Evolutionary conservation across 768 basidiomycete genomes (phyloP).

Genomic region (Agaricus subrufescens): DNA sequence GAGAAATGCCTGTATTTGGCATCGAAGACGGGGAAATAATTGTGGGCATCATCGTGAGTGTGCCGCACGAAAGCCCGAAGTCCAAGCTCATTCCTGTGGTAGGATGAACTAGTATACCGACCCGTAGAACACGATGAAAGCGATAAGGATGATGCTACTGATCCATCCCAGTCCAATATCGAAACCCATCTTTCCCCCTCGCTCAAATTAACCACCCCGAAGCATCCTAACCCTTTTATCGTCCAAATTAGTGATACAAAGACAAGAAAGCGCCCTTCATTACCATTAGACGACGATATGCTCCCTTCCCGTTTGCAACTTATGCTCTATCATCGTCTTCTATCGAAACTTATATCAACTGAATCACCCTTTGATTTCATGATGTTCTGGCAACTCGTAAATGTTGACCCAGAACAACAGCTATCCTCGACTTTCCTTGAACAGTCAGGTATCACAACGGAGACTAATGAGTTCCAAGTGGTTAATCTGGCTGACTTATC

Average conservation of each 20-base stretch:
- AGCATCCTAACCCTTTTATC: conserved; percentile 12
- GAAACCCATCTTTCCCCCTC: background rate
- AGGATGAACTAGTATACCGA: conserved; percentile 49
- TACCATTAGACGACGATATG: conserved; percentile 59
- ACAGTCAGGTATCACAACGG: conserved; percentile 29
- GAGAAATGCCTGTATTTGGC: conserved; percentile 84
- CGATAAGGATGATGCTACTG: background rate
- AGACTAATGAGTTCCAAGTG: conserved; percentile 15
- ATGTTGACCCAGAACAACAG: conserved; percentile 33
- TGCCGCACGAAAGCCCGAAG: background rate
- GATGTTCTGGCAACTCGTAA: conserved; percentile 44
- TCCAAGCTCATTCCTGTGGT: background rate
- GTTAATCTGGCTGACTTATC: conserved; percentile 36
- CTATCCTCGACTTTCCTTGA: conserved; percentile 51
- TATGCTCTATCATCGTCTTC: conserved; percentile 71
- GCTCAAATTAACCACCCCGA: background rate
- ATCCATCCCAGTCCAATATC: background rate
- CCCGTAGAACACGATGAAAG: background rate
- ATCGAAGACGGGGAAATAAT: conserved; percentile 62
- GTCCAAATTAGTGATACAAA: conserved; percentile 65
- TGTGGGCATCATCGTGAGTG: conserved; percentile 67
- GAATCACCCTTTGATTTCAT: conserved; percentile 47
- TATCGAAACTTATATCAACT: conserved; percentile 43
- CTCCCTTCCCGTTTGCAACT: conserved; percentile 62
- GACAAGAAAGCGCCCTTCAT: conserved; percentile 43